Evolutionary conservation across 192 early-diverging fungal species (phyloP), one percentile per base, ranked within the genome.

Genomic region (Dispira parvispora): DNA sequence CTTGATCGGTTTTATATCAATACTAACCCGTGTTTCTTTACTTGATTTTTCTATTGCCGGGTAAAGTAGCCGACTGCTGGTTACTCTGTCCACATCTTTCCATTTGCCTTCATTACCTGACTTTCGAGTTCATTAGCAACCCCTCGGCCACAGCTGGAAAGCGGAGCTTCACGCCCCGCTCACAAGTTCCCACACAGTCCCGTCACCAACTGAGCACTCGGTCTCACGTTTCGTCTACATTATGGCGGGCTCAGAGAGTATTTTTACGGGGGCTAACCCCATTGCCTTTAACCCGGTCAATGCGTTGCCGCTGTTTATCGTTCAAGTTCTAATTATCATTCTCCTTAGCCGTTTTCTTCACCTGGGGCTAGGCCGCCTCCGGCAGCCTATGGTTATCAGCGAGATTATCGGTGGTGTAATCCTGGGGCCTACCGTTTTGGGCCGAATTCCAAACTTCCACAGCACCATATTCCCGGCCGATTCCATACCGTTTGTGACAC

Each of bases 361-460:
- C 27, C 10, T 86, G 38, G 32, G 32, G 3, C 6, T 38, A 38
- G 69, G 67, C 16, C 73, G 75, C 28, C 62, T 93, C 11, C 65
- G 74, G 52, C 92, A 97, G 69, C 94, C 94, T 0, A 69, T 77
- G 3, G 94, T 94, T 44, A 95, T 97, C 53, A 85, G 92, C 38
- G 94, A 97, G 69, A 84, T 97, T 52, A 67, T 95, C 38, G 91
- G 85, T 25, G 92, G 92, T 11, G 90, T 95, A 53, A 66, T 94
- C 8, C 79, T 96, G 8, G 95, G 95, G 0, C 91, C 90, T 2
- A 86, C 91, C 0, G 88, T 81, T 0, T 75, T 96, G 32, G 88
- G 88, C 3, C 80, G 82, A 26, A 87, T 84, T 55, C 79, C 80
- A 21, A 75, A 70, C 3, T 95, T 87, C 68, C 68, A 65, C 56